phyloP scores from a whole-genome alignment of 1,284 basidiomycete genomes.

The Malassezia vespertilionis region DNA sequence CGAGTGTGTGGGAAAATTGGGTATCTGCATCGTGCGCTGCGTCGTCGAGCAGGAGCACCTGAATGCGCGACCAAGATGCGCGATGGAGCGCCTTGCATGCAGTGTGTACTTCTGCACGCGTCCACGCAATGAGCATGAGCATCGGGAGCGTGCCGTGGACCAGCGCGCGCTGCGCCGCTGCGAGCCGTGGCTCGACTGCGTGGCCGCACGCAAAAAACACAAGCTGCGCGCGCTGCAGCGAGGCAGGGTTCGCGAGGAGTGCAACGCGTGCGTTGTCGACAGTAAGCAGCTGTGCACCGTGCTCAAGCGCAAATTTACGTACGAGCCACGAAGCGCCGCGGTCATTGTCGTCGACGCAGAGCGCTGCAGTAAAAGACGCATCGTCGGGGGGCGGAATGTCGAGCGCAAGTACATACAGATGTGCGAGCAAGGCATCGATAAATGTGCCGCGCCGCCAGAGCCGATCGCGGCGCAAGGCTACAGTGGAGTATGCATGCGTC shows the following conservation, averaged over 20 bases:
- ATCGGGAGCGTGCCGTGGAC: neutral
- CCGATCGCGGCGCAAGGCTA: neutral
- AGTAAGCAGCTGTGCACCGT: neutral
- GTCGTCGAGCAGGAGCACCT: constrained; percentile 4
- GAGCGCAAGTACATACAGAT: neutral
- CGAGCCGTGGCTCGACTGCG: neutral
- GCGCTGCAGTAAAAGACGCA: neutral
- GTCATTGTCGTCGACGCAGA: neutral
- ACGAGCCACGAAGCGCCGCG: neutral
- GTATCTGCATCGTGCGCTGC: constrained; percentile 6
- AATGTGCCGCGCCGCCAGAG: constrained; percentile 8
- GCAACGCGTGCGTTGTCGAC: neutral
- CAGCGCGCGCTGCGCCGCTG: neutral
- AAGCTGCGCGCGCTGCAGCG: neutral
- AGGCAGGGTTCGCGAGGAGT: neutral
- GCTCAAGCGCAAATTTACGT: neutral
- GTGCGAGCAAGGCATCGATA: neutral
- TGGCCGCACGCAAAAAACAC: neutral
- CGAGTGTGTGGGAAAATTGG: neutral
- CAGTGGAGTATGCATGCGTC: neutral
- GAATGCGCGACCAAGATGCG: neutral
- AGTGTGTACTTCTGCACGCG: neutral
- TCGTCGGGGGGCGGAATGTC: neutral
- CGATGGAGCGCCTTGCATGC: neutral
- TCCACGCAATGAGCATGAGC: constrained; percentile 4